Percentiles rank a stretch among this genome's conserved stretches.
These are phyloP conservation scores for Aspergillus vadensis DNA, from an alignment of 2,329 filamentous ascomycete genomes.

Conservation along the genomic window DNA sequence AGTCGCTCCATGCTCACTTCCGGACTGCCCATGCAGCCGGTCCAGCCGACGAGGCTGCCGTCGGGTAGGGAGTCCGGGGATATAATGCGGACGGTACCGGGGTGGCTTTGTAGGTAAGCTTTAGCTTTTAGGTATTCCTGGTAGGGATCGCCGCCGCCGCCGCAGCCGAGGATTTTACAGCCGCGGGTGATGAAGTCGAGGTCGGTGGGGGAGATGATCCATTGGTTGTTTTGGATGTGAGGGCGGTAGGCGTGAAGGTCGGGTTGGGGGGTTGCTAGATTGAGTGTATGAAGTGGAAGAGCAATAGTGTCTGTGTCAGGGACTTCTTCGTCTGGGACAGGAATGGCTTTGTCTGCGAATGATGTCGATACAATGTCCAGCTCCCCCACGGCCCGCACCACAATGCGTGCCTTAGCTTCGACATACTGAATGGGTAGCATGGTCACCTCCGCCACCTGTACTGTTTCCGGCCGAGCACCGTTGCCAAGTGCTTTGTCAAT, in stretches of 20 bases:
- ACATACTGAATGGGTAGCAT: conserved; percentile 43
- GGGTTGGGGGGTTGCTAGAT: no score
- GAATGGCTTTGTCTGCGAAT: conserved; percentile 24
- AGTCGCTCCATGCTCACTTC: conserved; percentile 64
- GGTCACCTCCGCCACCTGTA: conserved; percentile 42
- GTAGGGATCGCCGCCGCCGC: conserved; percentile 14
- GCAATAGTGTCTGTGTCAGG: neutral
- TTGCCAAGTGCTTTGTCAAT: conserved; percentile 4
- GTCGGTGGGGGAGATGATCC: conserved; percentile 17
- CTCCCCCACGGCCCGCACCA: conserved; percentile 36
- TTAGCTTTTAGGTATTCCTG: conserved; percentile 13
- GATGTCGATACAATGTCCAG: conserved; percentile 14
- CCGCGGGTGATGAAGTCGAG: conserved; percentile 17
- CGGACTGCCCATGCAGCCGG: conserved; percentile 61
- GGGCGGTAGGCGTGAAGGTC: conserved; percentile 25
- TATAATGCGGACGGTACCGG: neutral
- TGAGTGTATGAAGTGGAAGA: no score
- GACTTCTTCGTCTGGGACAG: neutral
- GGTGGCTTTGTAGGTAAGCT: neutral
- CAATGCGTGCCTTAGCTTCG: conserved; percentile 28
- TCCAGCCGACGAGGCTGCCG: conserved; percentile 54
- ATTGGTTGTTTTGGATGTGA: conserved; percentile 17
- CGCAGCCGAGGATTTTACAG: conserved; percentile 19
- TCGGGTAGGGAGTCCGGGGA: conserved; percentile 46
- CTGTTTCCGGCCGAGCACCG: conserved; percentile 22